Evolutionary conservation across 2,329 filamentous ascomycete genomes (phyloP).

Genomic region (Aspergillus sergii): DNA sequence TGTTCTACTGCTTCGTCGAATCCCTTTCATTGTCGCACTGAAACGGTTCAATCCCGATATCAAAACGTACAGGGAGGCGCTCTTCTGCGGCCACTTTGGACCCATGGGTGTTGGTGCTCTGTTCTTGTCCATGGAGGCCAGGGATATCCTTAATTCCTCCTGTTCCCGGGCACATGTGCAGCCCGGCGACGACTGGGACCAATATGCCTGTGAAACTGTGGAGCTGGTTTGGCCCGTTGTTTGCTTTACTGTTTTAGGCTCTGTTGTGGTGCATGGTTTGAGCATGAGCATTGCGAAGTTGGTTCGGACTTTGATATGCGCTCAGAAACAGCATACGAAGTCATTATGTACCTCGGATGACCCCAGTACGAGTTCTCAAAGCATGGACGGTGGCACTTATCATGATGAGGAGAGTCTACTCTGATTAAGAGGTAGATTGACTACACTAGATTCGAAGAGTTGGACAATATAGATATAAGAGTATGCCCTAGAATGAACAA

Average conservation of each 20-base stretch:
- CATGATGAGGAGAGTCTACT: background rate
- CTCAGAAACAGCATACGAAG: background rate
- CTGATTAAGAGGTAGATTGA: background rate
- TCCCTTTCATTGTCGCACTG: background rate
- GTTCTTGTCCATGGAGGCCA: background rate
- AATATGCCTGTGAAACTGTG: background rate
- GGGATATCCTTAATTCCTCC: background rate
- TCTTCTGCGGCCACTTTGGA: constrained; percentile 2
- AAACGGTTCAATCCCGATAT: background rate
- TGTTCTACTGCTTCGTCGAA: background rate
- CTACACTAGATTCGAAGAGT: background rate
- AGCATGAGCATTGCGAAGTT: background rate
- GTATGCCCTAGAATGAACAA: background rate
- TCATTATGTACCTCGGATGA: background rate
- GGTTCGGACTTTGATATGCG: background rate
- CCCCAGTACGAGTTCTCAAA: background rate
- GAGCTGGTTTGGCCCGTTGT: constrained; percentile 1
- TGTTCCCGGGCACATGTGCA: background rate
- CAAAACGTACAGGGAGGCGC: background rate
- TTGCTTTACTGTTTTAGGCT: background rate
- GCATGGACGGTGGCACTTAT: background rate
- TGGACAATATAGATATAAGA: background rate
- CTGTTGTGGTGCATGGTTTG: constrained; percentile 1
- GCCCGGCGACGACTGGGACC: background rate
- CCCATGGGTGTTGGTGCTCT: constrained; percentile 1